Evolutionary conservation across 1,139 yeast genomes (phyloP), one percentile per base, ranked within the genome.

Genomic region (Saccharomycopsis crataegensis): DNA sequence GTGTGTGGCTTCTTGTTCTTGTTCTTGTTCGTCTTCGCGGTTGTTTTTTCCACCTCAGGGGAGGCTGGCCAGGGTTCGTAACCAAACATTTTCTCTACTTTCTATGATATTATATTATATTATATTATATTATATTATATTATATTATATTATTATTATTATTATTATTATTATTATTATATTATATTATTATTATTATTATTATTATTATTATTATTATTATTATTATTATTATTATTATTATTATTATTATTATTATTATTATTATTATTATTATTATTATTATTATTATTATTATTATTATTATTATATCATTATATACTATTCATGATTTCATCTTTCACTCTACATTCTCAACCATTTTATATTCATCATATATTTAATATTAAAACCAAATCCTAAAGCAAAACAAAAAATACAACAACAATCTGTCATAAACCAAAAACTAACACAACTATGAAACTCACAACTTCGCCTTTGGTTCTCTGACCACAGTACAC

Each of bases 401-500:
- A 22, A 22, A n/a, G n/a, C n/a, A n/a, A n/a, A n/a, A 36, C 11
- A 36, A 3, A 40, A 40, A 40, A 40, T n/a, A 40, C 3, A 40
- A 12, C n/a, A 40, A 40, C 8, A 14, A 3, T 14, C n/a, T 3
- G 17, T 8, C 17, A 40, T 40, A 12, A 8, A 14, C 3, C 8
- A 40, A 14, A 12, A 14, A 40, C 8, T 8, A 40, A 3, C 9
- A 40, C n/a, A 7, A 40, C 8, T 8, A n/a, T 12, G 22, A 12
- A 12, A 4, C n/a, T 63, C 62, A 77, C 56, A 77, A 68, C 64
- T 71, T 82, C 53, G 80, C 70, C 66, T 79, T 78, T 34, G 73
- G 62, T 49, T 68, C 66, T 70, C 96, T 83, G 53, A 83, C 86
- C 60, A 90, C 96, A 41, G 93, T 86, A 68, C 87, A 83, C 68